Base-by-base conservation (phyloP, 371 early-diverging fungal species). In the Sporodiniella umbellata region DNA sequence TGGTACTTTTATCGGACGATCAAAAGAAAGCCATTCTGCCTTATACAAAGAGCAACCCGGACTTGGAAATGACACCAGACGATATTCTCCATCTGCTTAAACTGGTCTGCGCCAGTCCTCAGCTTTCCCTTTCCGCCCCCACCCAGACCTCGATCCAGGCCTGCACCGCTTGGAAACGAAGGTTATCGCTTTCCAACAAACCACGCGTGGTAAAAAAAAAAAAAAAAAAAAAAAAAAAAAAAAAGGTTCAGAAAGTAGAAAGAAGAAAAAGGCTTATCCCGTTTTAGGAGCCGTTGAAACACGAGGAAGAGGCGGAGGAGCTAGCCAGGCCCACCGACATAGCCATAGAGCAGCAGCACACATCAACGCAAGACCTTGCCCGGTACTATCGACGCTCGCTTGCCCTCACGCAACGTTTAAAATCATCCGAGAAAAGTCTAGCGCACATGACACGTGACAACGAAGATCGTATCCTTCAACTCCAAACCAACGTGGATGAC, bases 361-460 rank as follows among this genome's bases (percentile, higher is more conserved):
- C n/a, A n/a, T 51, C 51, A 44, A 42, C 42, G 33, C 40, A 66
- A 37, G 59, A 64, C 46, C 49, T 70, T 21, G 68, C 66, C 15
- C 57, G 64, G 48, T 73, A 70, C 49, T 76, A 81, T 49, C 79
- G 79, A 24, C 66, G 75, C 55, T 82, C 86, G 11, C 62, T 74
- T n/a, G 68, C 65, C 33, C 54, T 79, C 28, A 72, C 77, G 7
- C 60, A 75, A 42, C 56, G 75, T 21, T 48, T 79, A 22, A 76
- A 77, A 52, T 60, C 64, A 38, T 72, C 75, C 12, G 80, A 79
- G 51, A 56, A 65, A 15, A 74, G 68, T 50, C 56, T 79, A 22
- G 73, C 80, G 4, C 60, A 52, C 11, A 69, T 77, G 65, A 66
- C 77, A 55, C 73, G 75, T 60, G 77, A 79, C 45, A 77, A 79